Evolutionary conservation across 139 green algal genomes (phyloP).

Genomic region (Zygnema circumcarinatum): DNA sequence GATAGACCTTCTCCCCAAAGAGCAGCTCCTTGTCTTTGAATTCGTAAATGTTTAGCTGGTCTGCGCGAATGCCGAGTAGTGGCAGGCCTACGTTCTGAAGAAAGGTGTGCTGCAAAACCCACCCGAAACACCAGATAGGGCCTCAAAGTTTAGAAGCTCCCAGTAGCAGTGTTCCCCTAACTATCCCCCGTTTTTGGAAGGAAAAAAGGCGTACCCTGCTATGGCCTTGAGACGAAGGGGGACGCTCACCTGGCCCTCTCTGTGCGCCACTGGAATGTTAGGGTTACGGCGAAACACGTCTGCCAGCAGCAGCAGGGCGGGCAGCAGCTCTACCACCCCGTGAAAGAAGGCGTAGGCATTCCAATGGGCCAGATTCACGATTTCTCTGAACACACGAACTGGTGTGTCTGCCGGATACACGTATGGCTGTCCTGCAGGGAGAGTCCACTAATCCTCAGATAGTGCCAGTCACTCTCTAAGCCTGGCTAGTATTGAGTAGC

Average conservation of each 20-base stretch:
- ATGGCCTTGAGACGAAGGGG: too few relatives aligned
- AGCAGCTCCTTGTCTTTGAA: background rate
- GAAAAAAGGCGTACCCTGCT: too few relatives aligned
- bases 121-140: too few relatives aligned
- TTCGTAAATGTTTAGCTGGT: background rate
- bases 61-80: background rate
- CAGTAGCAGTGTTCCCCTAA: too few relatives aligned
- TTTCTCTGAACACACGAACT: background rate
- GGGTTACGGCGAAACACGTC: background rate
- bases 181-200: too few relatives aligned
- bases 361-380: constrained; percentile 47
- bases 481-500: too few relatives aligned
- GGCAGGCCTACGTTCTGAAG: background rate
- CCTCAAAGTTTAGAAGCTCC: too few relatives aligned
- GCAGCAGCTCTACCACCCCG: constrained; percentile 37
- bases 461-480: too few relatives aligned
- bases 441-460: too few relatives aligned
- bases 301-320: constrained; percentile 8
- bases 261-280: background rate
- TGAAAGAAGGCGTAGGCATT: constrained; percentile 46
- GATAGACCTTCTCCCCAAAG: background rate
- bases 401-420: constrained; percentile 8
- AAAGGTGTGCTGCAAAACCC: background rate
- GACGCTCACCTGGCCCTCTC: background rate
- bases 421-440: background rate